Evolutionary conservation across 2,329 filamentous ascomycete species (phyloP).

Genomic region (Trichophyton rubrum): DNA sequence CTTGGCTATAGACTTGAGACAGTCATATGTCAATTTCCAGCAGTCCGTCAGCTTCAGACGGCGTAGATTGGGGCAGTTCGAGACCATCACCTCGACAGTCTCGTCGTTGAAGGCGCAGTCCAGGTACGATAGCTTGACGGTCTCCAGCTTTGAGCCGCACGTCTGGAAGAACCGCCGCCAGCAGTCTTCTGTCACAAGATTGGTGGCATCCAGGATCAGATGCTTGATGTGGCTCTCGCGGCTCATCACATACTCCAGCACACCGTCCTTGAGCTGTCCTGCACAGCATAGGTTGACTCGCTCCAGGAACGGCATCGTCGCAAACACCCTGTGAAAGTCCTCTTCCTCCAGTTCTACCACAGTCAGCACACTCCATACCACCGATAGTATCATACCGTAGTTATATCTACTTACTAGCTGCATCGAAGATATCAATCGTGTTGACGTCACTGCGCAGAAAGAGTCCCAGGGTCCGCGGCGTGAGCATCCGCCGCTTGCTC

Average conservation of each 20-base stretch:
- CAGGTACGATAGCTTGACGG: slow-evolving; percentile 68
- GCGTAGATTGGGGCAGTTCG: slow-evolving; percentile 53
- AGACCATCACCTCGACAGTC: slow-evolving; percentile 48
- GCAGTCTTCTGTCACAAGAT: slow-evolving; percentile 62
- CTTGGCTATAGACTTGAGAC: slow-evolving; percentile 51
- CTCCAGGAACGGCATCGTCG: slow-evolving; percentile 55
- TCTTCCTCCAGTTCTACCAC: slow-evolving; percentile 51
- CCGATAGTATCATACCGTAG: background rate
- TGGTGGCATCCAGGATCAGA: slow-evolving; percentile 71
- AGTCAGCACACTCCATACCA: slow-evolving; percentile 5
- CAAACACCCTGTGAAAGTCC: slow-evolving; percentile 71
- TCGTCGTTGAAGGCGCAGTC: slow-evolving; percentile 70
- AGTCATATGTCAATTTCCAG: slow-evolving; percentile 55
- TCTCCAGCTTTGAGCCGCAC: slow-evolving; percentile 53
- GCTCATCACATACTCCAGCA: slow-evolving; percentile 67
- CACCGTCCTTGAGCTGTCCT: slow-evolving; percentile 81
- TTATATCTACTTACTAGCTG: slow-evolving; percentile 38
- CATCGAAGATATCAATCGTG: slow-evolving; percentile 48
- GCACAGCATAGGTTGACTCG: slow-evolving; percentile 66
- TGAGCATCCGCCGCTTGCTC: slow-evolving; percentile 50
- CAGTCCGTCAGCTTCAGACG: slow-evolving; percentile 75
- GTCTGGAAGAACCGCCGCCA: slow-evolving; percentile 59
- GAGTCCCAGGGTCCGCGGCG: slow-evolving; percentile 31
- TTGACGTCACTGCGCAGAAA: slow-evolving; percentile 43
- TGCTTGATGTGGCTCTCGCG: slow-evolving; percentile 57